These are phyloP conservation scores for Leccinum subgranulosum DNA, from an alignment of 768 basidiomycete species.

Conservation along the genomic window DNA sequence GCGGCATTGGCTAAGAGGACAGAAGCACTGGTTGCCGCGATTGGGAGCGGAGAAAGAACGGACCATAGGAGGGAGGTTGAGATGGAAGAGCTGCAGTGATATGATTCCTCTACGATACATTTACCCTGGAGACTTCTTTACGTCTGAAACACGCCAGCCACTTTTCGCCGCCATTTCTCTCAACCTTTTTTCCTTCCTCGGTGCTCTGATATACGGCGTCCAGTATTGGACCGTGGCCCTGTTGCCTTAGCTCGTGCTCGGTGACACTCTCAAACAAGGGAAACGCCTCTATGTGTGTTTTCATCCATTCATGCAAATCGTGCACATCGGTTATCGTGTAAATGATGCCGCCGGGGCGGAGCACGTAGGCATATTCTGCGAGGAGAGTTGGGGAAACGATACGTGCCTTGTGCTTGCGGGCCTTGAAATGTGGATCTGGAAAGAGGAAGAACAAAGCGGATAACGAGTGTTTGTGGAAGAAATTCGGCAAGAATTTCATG, in stretches of 20 bases:
- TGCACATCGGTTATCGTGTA: slow-evolving; percentile 98
- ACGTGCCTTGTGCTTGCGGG: slow-evolving; percentile 96
- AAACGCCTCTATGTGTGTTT: slow-evolving; percentile 78
- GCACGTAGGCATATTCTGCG: slow-evolving; percentile 94
- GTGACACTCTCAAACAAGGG: slow-evolving; percentile 83
- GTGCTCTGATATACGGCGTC: slow-evolving; percentile 82
- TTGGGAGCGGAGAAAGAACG: slow-evolving; percentile 46
- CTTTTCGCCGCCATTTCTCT: slow-evolving; percentile 86
- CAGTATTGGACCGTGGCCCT: slow-evolving; percentile 75
- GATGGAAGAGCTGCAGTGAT: slow-evolving; percentile 38
- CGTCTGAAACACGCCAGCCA: slow-evolving; percentile 90
- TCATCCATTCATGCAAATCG: slow-evolving; percentile 96
- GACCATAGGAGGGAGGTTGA: slow-evolving; percentile 32
- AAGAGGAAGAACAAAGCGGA: slow-evolving; percentile 96
- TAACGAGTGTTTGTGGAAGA: slow-evolving; percentile 86
- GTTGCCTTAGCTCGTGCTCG: slow-evolving; percentile 68
- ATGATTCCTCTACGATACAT: slow-evolving; percentile 6
- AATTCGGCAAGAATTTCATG: slow-evolving; percentile 98
- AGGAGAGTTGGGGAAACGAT: slow-evolving; percentile 97
- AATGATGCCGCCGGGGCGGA: slow-evolving; percentile 89
- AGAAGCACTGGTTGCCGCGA: slow-evolving; percentile 55
- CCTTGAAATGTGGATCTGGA: slow-evolving; percentile 98
- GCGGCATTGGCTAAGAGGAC: slow-evolving; percentile 64
- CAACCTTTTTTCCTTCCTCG: slow-evolving; percentile 97
- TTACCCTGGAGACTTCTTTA: slow-evolving; percentile 31